Base-by-base conservation (phyloP, 2,329 filamentous ascomycete genomes). In the Graphilbum ipis-grandicollis region DNA sequence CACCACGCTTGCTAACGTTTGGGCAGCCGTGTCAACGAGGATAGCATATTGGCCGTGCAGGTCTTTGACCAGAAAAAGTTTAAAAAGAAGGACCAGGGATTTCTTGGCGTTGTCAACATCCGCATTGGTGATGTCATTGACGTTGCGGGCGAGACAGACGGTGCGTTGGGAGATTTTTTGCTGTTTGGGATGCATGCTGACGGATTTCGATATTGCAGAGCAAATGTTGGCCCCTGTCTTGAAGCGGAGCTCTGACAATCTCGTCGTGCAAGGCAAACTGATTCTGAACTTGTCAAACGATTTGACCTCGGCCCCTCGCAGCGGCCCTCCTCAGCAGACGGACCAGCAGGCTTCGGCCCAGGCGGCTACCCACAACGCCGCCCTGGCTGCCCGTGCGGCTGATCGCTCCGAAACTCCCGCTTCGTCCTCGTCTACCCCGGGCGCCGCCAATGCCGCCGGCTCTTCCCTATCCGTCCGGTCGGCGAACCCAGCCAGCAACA, bases 11-110 rank as follows among this genome's bases (percentile, higher is more conserved):
- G 15, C 39, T 37, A 22, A 42, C 32, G 12, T 10, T 4, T 23
- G 8, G 5, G 40, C 54, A 96, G 90, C 65, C 73, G 72, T 55
- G 88, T 84, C 42, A 90, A 79, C 43, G 90, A 98, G 56, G 88
- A 93, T 52, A 93, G 86, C 56, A 94, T 98, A 52, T 68, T 98
- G 34, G 90, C 90, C 8, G 86, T 98, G 33, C 90, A 98, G 55
- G 93, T 98, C 38, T 98, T 98, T 55, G 90, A 98, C 59, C 90
- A 98, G 61, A 94, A 94, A 66, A 98, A 98, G 63, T 98, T 98
- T 65, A 98, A 98, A 69, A 98, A 98, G 74, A 98, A 96, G 84
- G 90, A 98, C 50, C 90, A 98, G 56, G 90, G 90, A 9, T 98
- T 98, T 54, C 68, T 98, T 7, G 90, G 90, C 40, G 90, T 98